Base-by-base conservation (phyloP, 192 early-diverging fungal species). In the Coemansia sp. region DNA sequence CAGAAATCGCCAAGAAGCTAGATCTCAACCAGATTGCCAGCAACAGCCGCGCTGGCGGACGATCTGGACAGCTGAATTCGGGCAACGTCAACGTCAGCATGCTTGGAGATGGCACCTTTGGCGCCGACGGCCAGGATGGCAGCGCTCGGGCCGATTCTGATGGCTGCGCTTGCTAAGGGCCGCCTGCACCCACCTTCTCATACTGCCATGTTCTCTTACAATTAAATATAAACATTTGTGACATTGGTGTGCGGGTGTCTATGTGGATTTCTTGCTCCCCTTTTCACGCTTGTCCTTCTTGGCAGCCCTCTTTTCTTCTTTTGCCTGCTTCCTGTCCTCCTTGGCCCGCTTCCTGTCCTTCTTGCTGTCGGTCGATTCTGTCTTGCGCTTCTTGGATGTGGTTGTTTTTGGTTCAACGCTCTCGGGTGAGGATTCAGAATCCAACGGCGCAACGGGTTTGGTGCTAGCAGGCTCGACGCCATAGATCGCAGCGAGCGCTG, bases 1-100 rank as follows among this genome's bases (percentile, higher is more conserved):
- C 88, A 32, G 93, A 98, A 67, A 93, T 98, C 79, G 67, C 76
- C 26, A 74, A 74, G 62, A 74, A 73, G 53, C 63, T 80, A 12
- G 71, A 73, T 34, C 68, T 80, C 52, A 65, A 58, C 36, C 58
- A 74, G 72, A 73, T 80, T 52, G 60, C 71, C 14, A 76, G 38
- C 65, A 67, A 40, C 41, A 57, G 42, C 36, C 75, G 66, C 18
- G 58, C 56, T 0, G 35, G 57, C 34, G 52, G 32, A 32, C 60
- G 75, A 19, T 39, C 63, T 10, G 67, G 67, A 7, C 74, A 77
- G 62, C 71, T 82, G 35, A 82, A 82, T 50, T 58, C 74, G 21
- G 81, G 81, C 18, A 69, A 48, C 41, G 81, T 74, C 56, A 78
- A 73, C 27, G 71, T 75, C 43, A 71, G 70, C 39, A 27, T 82